Conservation (phyloP, 2,329 filamentous ascomycete genomes). For the Sphaerulina populicola region DNA sequence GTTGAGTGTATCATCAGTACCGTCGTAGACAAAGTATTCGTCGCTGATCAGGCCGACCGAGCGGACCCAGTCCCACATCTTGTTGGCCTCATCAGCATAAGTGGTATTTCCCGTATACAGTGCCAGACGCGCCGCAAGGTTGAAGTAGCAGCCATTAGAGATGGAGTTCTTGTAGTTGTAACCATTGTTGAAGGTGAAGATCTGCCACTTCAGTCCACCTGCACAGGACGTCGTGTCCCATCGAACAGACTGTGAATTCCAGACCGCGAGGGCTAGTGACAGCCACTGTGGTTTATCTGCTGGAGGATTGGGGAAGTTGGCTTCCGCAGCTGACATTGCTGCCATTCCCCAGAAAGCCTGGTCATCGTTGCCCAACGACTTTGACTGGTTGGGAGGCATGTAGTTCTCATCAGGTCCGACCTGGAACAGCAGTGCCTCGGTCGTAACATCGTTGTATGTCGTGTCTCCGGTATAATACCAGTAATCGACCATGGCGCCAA, state of each 20-base stretch:
- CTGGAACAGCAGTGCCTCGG: conserved; percentile 53
- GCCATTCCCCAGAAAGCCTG: conserved; percentile 52
- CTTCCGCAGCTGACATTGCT: conserved; percentile 50
- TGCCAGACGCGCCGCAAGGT: conserved; percentile 40
- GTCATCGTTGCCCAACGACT: conserved; percentile 48
- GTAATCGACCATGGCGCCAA: conserved; percentile 62
- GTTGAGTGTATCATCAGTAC: conserved; percentile 38
- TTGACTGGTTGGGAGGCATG: conserved; percentile 44
- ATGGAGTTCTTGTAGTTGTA: conserved; percentile 45
- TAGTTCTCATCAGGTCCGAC: conserved; percentile 50
- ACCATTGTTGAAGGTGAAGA: conserved; percentile 44
- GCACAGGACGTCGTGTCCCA: conserved; percentile 35
- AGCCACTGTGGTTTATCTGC: conserved; percentile 38
- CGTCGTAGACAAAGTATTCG: conserved; percentile 41
- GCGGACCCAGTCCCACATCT: conserved; percentile 31
- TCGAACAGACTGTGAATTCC: conserved; percentile 35
- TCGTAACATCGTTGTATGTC: conserved; percentile 54
- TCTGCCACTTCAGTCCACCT: conserved; percentile 32
- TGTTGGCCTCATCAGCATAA: conserved; percentile 55
- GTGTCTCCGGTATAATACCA: conserved; percentile 60
- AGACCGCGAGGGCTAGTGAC: conserved; percentile 38
- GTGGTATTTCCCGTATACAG: conserved; percentile 41
- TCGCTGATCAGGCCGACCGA: conserved; percentile 49
- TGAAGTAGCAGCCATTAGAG: conserved; percentile 47
- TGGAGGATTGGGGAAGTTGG: conserved; percentile 41